Evolutionary conservation across 2,329 filamentous ascomycete species (phyloP), one percentile per base, ranked within the genome.

Genomic region (Neonectria neomacrospora): DNA sequence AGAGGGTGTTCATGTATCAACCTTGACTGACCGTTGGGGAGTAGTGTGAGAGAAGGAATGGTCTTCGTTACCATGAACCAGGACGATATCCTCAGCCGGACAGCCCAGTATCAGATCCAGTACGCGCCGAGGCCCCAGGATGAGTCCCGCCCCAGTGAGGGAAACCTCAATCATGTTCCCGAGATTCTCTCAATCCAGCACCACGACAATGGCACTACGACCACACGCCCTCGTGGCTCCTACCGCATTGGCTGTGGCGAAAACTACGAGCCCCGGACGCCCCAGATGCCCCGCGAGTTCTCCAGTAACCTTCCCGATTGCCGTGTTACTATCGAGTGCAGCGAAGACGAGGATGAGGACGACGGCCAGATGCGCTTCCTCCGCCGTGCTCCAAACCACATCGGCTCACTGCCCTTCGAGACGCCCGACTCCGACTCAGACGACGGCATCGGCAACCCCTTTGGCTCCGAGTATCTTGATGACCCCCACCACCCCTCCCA

Each of bases 51-150:
- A 78, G 92, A 97, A 84, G 95, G 96, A 47, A 90, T 97, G 85
- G 87, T 98, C 1, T 97, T 97, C 74, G 86, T 98, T 28, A 88
- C 92, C 48, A 97, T 97, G 94, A 86, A 89, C 42, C 87, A 90
- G 39, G 89, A 96, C 69, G 90, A 96, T 64, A 81, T 96, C 1
- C 80, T 96, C 45, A 86, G 83, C 20, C 86, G 90, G 61, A 96
- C 93, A 11, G 86, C 91, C 7, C 85, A 89, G 64, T 95, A 95
- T 75, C 88, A 92, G 68, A 90, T 95, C 26, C 87, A 90, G 69
- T 93, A 91, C 71, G 77, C 81, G 22, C 68, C 70, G 10, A 64
- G 62, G 12, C 41, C 64, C n/a, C 67, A 64, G 20, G 67, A 68
- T 9, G 65, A 72, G 20, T 53, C 64, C 50, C 64, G 60, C 12